These are phyloP conservation scores for Populus simonii DNA, from an alignment of 345 rosid genomes.

Conservation along the genomic window DNA sequence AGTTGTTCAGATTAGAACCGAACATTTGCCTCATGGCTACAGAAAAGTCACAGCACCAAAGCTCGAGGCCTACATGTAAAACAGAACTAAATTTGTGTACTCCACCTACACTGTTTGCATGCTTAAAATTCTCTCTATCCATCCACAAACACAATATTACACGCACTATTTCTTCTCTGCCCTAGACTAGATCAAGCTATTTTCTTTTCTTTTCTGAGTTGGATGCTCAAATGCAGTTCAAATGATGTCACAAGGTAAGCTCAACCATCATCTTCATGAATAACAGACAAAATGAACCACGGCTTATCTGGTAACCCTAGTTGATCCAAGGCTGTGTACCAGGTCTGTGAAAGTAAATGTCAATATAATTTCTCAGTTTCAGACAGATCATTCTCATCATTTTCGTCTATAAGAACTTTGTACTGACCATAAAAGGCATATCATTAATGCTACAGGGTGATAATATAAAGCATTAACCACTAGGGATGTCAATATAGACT, in stretches of 20 bases:
- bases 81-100: too few relatives aligned
- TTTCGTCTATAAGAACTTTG: conserved; percentile 4
- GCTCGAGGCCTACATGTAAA: too few relatives aligned
- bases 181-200: not conserved
- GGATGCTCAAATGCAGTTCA: not conserved
- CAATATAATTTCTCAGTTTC: not conserved
- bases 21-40: not conserved
- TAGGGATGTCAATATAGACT: conserved; percentile 15
- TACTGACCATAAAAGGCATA: conserved; percentile 13
- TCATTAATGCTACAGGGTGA: conserved; percentile 13
- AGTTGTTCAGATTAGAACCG: not conserved
- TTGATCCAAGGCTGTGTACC: not conserved
- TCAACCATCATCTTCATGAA: conserved; percentile 3
- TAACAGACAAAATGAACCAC: not conserved
- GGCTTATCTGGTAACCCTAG: conserved; percentile 4
- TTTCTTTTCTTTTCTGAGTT: not conserved
- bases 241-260: not conserved
- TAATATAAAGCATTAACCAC: conserved; percentile 15
- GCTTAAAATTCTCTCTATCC: too few relatives aligned
- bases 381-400: not conserved
- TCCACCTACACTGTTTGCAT: too few relatives aligned
- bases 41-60: not conserved
- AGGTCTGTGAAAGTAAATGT: not conserved
- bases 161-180: not conserved
- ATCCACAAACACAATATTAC: not conserved